Evolutionary conservation across 257 asterid species (phyloP).

Genomic region (Gynochthodes officinalis): DNA sequence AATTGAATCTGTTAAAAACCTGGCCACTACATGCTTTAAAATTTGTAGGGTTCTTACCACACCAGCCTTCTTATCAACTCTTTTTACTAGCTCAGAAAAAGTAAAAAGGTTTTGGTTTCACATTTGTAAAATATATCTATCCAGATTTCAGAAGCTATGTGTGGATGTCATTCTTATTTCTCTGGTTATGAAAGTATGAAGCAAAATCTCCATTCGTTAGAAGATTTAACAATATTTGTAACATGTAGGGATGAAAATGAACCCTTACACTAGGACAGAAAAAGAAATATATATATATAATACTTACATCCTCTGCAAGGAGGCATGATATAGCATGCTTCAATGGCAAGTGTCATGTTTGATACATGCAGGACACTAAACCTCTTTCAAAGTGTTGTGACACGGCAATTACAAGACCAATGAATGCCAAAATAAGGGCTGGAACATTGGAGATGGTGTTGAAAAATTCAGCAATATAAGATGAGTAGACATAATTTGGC

Average conservation of each 20-base stretch:
- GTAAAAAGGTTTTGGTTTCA: background rate
- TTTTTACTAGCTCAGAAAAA: background rate
- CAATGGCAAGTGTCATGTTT: conserved; percentile 83
- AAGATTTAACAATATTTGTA: background rate
- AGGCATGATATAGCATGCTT: conserved; percentile 84
- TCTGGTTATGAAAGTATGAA: background rate
- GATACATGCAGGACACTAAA: conserved; percentile 88
- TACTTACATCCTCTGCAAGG: conserved; percentile 85
- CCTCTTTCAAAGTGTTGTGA: conserved; percentile 87
- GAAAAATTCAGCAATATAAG: conserved; percentile 87
- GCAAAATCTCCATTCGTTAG: background rate
- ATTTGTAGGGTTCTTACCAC: background rate
- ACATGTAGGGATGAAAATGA: background rate
- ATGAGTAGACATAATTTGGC: conserved; percentile 78
- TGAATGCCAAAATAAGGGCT: conserved; percentile 68
- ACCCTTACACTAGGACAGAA: background rate
- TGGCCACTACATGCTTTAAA: background rate
- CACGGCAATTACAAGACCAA: conserved; percentile 77
- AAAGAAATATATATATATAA: conserved; percentile 6
- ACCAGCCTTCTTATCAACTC: background rate
- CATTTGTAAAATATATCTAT: background rate
- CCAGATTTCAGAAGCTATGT: background rate
- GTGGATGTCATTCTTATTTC: background rate
- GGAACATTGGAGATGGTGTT: conserved; percentile 85
- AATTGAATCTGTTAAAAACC: background rate